Percentiles rank a stretch among this genome's conserved stretches.
Evolutionary conservation across 1,284 basidiomycete genomes (phyloP).

Genomic region (Exsudoporus floridanus): DNA sequence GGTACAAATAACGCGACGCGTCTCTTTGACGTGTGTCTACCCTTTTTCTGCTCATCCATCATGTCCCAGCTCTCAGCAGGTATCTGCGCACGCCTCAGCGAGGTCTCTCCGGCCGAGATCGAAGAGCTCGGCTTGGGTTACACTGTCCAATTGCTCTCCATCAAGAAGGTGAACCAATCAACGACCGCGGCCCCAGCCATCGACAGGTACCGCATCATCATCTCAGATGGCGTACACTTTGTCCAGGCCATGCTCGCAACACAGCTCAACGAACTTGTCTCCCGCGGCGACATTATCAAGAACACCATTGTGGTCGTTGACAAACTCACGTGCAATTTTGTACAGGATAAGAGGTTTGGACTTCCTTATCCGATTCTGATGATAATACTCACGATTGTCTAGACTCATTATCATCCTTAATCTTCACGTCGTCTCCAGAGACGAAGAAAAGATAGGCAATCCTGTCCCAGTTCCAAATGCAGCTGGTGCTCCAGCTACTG

Average conservation of each 20-base stretch:
- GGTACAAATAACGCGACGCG: slow-evolving; percentile 27
- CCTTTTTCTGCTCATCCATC: slow-evolving; percentile 2
- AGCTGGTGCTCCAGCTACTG: slow-evolving; percentile 9
- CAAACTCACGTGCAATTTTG: slow-evolving; percentile 80
- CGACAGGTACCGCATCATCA: slow-evolving; percentile 70
- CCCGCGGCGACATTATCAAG: slow-evolving; percentile 67
- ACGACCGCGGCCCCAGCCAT: slow-evolving; percentile 37
- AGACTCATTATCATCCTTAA: slow-evolving; percentile 87
- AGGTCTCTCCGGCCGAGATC: slow-evolving; percentile 48
- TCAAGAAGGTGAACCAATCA: slow-evolving; percentile 69
- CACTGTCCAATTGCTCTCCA: slow-evolving; percentile 76
- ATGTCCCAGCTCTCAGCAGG: slow-evolving; percentile 54
- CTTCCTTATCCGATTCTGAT: slow-evolving; percentile 3
- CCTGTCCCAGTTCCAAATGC: slow-evolving; percentile 48
- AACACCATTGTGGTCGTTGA: slow-evolving; percentile 75
- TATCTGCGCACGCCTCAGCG: slow-evolving; percentile 51
- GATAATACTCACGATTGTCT: slow-evolving; percentile 10
- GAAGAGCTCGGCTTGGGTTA: slow-evolving; percentile 58
- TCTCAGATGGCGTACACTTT: slow-evolving; percentile 82
- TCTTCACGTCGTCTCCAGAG: slow-evolving; percentile 56
- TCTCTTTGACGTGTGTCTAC: not conserved
- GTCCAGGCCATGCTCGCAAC: slow-evolving; percentile 95
- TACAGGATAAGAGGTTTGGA: slow-evolving; percentile 79
- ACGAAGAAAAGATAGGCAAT: slow-evolving; percentile 72
- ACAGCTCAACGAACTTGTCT: slow-evolving; percentile 80